Conservation (phyloP, 768 basidiomycete species). For the Auriscalpium microsporum region DNA sequence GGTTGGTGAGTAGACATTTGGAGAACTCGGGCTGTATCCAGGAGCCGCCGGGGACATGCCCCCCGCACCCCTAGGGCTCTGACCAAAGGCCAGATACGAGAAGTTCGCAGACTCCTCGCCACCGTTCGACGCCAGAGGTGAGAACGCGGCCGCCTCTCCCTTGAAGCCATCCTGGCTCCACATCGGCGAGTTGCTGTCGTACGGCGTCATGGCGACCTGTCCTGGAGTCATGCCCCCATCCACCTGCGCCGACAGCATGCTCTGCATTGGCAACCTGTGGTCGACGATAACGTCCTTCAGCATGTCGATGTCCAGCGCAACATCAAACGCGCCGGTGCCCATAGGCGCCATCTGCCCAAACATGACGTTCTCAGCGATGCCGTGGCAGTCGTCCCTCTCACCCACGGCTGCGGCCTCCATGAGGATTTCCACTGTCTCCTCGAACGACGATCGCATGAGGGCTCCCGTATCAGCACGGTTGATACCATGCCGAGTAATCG, state of each 20-base stretch:
- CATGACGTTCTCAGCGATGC: constrained; percentile 98
- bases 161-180: constrained; percentile 71
- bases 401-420: constrained; percentile 99
- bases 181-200: constrained; percentile 84
- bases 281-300: constrained; percentile 97
- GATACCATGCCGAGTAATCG: constrained; percentile 98
- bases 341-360: constrained; percentile 99
- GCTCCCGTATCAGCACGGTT: constrained; percentile 99
- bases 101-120: constrained; percentile 78
- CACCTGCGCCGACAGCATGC: constrained; percentile 65
- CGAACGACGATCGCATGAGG: constrained; percentile 97
- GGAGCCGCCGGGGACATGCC: constrained; percentile 85
- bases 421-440: constrained; percentile 97
- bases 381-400: constrained; percentile 97
- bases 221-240: constrained; percentile 90
- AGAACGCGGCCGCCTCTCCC: constrained; percentile 86
- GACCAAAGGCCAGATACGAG: constrained; percentile 69
- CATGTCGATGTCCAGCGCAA: constrained; percentile 95
- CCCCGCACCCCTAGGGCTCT: constrained; percentile 76
- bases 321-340: constrained; percentile 96
- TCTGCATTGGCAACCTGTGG: constrained; percentile 82
- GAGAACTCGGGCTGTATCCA: constrained; percentile 88
- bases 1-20: constrained; percentile 80
- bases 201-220: constrained; percentile 92
- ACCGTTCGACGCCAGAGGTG: constrained; percentile 79